A percentile compares a stretch with the other conserved stretches of the same genome.
These are phyloP conservation scores for Alternaria solani DNA, from an alignment of 2,329 filamentous ascomycete species.

Conservation along the genomic window DNA sequence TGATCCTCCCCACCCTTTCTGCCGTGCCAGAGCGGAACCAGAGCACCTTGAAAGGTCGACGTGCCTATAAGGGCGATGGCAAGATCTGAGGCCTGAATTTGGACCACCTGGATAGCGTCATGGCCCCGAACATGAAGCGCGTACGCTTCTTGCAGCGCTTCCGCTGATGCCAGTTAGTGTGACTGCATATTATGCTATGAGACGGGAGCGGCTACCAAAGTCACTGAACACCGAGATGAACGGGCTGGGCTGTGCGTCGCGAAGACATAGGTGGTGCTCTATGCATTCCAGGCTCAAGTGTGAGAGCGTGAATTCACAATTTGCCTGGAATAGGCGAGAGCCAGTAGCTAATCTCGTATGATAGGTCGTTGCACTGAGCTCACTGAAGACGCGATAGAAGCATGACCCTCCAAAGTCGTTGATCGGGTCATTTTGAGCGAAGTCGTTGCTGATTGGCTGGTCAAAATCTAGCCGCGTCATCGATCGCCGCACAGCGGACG, in stretches of 20 bases:
- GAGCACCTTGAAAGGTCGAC: fast-evolving
- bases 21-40: not conserved
- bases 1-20: not conserved
- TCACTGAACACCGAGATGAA: conserved; percentile 8
- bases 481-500: not conserved
- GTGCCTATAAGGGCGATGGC: not conserved
- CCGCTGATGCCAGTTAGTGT: not conserved
- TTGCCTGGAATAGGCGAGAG: not conserved
- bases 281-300: not conserved
- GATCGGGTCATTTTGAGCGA: not conserved
- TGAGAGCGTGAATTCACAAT: fast-evolving
- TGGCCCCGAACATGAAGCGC: not conserved
- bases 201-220: conserved; percentile 1
- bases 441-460: conserved; percentile 2
- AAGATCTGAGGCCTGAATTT: not conserved
- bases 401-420: not conserved
- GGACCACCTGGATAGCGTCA: not conserved
- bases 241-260: not conserved
- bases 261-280: not conserved
- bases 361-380: not conserved
- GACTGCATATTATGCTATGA: fast-evolving
- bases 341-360: not conserved
- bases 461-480: not conserved
- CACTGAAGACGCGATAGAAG: conserved; percentile 10
- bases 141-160: not conserved